Percentiles rank a stretch among this genome's conserved stretches.
Conservation (phyloP, 2,329 filamentous ascomycete species). For the Trichoderma cornu-damae region DNA sequence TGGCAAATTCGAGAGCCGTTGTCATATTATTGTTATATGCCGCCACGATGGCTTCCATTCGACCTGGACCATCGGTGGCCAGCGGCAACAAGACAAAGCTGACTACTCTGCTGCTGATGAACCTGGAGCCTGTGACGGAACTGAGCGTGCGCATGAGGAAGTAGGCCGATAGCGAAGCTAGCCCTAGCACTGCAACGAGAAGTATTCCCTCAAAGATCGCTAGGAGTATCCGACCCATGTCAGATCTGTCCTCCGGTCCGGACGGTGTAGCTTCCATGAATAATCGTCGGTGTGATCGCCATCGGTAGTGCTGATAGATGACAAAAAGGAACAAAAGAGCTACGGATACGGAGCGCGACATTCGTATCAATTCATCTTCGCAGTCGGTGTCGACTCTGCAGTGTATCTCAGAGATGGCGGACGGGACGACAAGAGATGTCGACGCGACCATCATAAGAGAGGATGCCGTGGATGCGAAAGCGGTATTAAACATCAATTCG, state of each 20-base stretch:
- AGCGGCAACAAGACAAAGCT: slow-evolving; percentile 9
- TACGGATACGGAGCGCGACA: slow-evolving; percentile 4
- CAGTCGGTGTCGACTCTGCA: slow-evolving; percentile 2
- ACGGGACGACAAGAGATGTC: slow-evolving; percentile 10
- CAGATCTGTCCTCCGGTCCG: not conserved
- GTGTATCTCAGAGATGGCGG: slow-evolving; percentile 8
- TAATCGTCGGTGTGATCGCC: slow-evolving; percentile 7
- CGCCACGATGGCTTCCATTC: slow-evolving; percentile 8
- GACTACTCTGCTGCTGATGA: slow-evolving; percentile 1
- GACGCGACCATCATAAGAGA: slow-evolving; percentile 16
- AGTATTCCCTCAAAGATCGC: not conserved
- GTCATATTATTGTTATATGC: slow-evolving; percentile 10
- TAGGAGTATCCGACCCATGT: not conserved
- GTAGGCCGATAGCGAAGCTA: slow-evolving; percentile 2
- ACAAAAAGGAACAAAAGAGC: slow-evolving; percentile 11
- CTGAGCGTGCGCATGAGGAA: slow-evolving; percentile 12
- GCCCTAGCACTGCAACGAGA: not conserved
- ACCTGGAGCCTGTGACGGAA: not conserved
- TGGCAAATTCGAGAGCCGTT: slow-evolving; percentile 9
- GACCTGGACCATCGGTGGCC: slow-evolving; percentile 7
- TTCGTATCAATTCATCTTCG: not conserved
- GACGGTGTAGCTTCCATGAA: not conserved
- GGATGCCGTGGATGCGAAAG: slow-evolving; percentile 12
- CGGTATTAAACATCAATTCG: slow-evolving; percentile 4
- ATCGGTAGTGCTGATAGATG: slow-evolving; percentile 14